Evolutionary conservation across 345 rosid species (phyloP).

Genomic region (Syzygium aqueum): DNA sequence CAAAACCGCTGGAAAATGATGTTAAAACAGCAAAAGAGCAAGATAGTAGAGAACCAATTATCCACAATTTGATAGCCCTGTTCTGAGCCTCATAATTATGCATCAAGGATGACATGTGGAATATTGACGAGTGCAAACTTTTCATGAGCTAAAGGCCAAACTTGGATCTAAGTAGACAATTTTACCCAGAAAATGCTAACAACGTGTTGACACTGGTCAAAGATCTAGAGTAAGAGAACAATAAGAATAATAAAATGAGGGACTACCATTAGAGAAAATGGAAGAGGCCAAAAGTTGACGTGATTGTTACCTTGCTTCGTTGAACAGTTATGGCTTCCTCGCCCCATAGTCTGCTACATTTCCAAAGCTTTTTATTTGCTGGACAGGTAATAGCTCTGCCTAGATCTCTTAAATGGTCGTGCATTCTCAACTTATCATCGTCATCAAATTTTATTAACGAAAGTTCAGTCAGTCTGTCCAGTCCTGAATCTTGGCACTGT

Average conservation of each 20-base stretch:
- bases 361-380: not conserved
- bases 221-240: not conserved
- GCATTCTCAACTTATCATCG: not conserved
- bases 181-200: not conserved
- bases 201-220: not conserved
- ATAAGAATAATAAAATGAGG: not conserved
- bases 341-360: not conserved
- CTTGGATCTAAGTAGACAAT: not conserved
- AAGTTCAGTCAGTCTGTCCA: rapidly evolving
- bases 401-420: not conserved
- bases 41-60: not conserved
- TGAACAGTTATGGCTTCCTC: not conserved
- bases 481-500: rapidly evolving
- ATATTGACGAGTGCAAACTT: not conserved
- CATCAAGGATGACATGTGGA: not conserved
- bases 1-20: not conserved
- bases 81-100: not conserved
- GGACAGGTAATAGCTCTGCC: not conserved
- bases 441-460: not conserved
- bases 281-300: not conserved
- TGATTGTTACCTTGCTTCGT: not conserved
- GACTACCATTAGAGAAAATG: not conserved
- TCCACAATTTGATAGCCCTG: not conserved
- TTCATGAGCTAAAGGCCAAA: not conserved
- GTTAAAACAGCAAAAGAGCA: not conserved